A percentile compares a stretch with the other conserved stretches of the same genome.
Conservation (phyloP, 768 basidiomycete genomes). For the Mycena vulgaris region DNA sequence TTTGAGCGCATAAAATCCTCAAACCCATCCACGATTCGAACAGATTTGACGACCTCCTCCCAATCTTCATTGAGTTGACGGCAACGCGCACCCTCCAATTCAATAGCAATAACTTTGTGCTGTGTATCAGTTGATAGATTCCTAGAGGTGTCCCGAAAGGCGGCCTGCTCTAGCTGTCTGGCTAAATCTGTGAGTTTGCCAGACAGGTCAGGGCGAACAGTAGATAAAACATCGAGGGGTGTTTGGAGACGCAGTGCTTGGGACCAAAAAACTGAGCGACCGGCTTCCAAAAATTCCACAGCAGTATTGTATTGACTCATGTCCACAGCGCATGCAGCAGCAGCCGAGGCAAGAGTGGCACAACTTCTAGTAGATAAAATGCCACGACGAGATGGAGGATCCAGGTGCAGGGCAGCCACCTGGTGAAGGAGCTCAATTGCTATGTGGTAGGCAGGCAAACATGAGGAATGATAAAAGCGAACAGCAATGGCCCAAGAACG, state of each 20-base stretch:
- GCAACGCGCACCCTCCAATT: constrained; percentile 35
- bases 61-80: constrained; percentile 37
- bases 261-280: background rate
- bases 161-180: background rate
- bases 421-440: background rate
- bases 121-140: background rate
- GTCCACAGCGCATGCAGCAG: background rate
- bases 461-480: background rate
- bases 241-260: background rate
- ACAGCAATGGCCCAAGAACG: background rate
- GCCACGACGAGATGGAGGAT: background rate
- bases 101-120: constrained; percentile 29
- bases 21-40: constrained; percentile 37
- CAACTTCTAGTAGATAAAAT: background rate
- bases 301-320: background rate
- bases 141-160: constrained; percentile 15
- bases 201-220: background rate
- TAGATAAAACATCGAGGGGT: too few relatives aligned
- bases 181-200: background rate
- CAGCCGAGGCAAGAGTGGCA: background rate
- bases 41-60: constrained; percentile 27
- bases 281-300: too few relatives aligned
- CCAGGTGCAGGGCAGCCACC: background rate
- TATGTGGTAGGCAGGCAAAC: background rate
- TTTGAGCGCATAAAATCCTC: constrained; percentile 40